phyloP scores from a whole-genome alignment of 768 basidiomycete genomes.

The Suillus subluteus region DNA sequence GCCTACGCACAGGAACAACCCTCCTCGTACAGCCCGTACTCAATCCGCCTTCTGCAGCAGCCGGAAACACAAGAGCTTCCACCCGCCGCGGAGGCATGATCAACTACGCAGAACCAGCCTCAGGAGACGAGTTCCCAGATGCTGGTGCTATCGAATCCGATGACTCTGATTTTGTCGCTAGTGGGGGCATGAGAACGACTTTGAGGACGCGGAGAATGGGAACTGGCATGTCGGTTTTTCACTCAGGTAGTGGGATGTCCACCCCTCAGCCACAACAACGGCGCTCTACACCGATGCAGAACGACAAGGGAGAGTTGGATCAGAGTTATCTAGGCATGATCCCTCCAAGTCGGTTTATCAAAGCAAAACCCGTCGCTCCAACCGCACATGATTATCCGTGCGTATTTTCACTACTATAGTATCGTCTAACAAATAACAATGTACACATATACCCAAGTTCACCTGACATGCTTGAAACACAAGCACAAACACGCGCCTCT shows the following conservation, averaged over 20 bases:
- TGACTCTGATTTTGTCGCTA: conserved; percentile 80
- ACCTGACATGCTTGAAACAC: conserved; percentile 62
- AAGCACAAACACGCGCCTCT: conserved; percentile 55
- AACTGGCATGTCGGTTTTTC: conserved; percentile 59
- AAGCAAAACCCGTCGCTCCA: conserved; percentile 54
- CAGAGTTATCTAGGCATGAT: conserved; percentile 90
- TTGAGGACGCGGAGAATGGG: conserved; percentile 48
- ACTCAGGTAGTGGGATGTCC: conserved; percentile 48
- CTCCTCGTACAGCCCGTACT: conserved; percentile 89
- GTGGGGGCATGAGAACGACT: conserved; percentile 62
- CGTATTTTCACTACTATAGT: conserved; percentile 36
- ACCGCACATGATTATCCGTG: conserved; percentile 79
- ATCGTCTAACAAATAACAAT: neutral
- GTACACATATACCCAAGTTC: conserved; percentile 44
- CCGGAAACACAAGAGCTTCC: conserved; percentile 40
- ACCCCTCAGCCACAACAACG: conserved; percentile 35
- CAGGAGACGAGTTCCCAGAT: conserved; percentile 80
- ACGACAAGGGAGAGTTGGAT: conserved; percentile 66
- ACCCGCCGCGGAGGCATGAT: conserved; percentile 70
- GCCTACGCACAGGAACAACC: conserved; percentile 88
- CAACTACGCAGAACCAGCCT: conserved; percentile 88
- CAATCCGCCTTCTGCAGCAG: conserved; percentile 42
- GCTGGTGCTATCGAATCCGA: conserved; percentile 83
- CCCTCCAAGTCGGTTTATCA: conserved; percentile 80
- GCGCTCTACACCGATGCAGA: conserved; percentile 7